Evolutionary conservation across 768 basidiomycete genomes (phyloP).

Genomic region (Trametes maxima): DNA sequence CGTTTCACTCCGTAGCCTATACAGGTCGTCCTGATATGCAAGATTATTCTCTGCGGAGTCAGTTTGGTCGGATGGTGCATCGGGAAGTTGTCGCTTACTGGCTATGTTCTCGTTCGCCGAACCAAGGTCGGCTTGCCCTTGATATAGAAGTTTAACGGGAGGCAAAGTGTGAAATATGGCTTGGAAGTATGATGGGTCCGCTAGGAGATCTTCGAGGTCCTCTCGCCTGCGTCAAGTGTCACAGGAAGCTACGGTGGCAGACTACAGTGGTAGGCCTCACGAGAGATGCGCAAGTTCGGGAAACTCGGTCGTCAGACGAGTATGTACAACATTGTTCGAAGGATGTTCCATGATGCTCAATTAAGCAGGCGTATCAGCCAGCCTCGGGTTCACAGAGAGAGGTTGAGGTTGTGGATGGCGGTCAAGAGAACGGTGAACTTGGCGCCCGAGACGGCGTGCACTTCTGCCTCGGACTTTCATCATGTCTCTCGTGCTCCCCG

Average conservation of each 20-base stretch:
- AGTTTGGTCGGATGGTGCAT: not conserved
- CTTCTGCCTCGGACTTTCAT: slow-evolving; percentile 17
- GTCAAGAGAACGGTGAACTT: not conserved
- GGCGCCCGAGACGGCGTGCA: not conserved
- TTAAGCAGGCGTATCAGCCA: not conserved
- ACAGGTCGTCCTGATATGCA: slow-evolving; percentile 72
- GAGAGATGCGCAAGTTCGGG: slow-evolving; percentile 74
- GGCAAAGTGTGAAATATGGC: slow-evolving; percentile 82
- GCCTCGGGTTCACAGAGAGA: not conserved
- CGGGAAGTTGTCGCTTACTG: slow-evolving; percentile 49
- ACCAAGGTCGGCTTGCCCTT: slow-evolving; percentile 76
- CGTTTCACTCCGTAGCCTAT: slow-evolving; percentile 77
- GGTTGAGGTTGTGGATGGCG: slow-evolving; percentile 1
- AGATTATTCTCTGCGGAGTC: slow-evolving; percentile 66
- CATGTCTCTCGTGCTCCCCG: slow-evolving; percentile 77
- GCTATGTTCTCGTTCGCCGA: slow-evolving; percentile 87
- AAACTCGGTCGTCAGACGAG: slow-evolving; percentile 52
- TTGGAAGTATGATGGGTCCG: slow-evolving; percentile 83
- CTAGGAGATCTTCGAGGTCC: slow-evolving; percentile 87
- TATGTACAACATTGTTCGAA: slow-evolving; percentile 13
- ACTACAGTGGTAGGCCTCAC: slow-evolving; percentile 44
- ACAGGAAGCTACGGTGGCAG: not conserved
- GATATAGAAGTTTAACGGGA: slow-evolving; percentile 72
- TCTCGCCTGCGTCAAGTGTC: slow-evolving; percentile 58
- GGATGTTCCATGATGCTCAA: slow-evolving; percentile 4